Base-by-base conservation (phyloP, 2,329 filamentous ascomycete genomes). In the Aspergillus brunneoviolaceus region DNA sequence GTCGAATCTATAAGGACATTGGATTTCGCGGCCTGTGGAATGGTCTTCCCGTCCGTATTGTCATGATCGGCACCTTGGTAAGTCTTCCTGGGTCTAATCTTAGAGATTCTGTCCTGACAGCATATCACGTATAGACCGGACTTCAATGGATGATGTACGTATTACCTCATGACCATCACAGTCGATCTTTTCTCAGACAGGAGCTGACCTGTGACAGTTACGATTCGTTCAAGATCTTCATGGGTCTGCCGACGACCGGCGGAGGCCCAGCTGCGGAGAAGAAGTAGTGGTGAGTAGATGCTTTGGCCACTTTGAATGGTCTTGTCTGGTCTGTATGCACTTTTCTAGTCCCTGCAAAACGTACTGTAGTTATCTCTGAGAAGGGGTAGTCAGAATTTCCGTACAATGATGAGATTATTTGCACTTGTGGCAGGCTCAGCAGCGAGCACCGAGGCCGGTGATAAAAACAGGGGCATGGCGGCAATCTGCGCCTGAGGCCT, bases 61-160 rank as follows among this genome's bases (percentile, higher is more conserved):
- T 96, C 71, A 96, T 96, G 92, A 91, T 96, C 65, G 90, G 89
- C 67, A 89, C 87, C 29, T 75, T 89, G 71, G 76, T 78, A 62
- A 70, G 74, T 72, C 4, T 12, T 42, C 31, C 33, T 12, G 9
- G 5, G 51, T 2, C n/a, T 19, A 49, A 49, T 35, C 31, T 50
- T 23, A 55, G 16, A 39, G 42, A 29, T 0, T 21, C 29, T 33
- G 19, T 56, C 69, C 69, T 74, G 67, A 71, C 59, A 45, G 16
- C 27, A 35, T 21, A 23, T 33, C n/a, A 19, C 39, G 23, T 56
- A 21, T 57, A 78, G 67, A 96, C 91, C 21, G 91, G 90, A 60
- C 80, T 96, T 63, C 92, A 96, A 80, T 96, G 92, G 92, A 91
- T 96, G 88, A 95, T 93, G 74, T 95, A 93, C 79, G 89, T 85